These are phyloP conservation scores for Ligustrum vulgare DNA, from an alignment of 257 asterid species.

Conservation along the genomic window DNA sequence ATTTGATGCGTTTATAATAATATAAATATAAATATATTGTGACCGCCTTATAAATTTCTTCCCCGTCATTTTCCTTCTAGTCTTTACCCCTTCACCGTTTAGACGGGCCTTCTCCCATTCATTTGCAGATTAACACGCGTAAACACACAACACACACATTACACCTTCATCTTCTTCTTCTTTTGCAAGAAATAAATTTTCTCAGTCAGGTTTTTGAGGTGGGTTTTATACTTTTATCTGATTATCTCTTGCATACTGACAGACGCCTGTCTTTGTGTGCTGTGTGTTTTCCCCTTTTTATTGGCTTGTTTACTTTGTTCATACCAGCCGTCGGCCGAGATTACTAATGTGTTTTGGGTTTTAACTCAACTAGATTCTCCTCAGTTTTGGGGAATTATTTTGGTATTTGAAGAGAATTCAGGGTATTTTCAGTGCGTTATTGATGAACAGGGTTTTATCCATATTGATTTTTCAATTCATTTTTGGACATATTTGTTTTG, in stretches of 20 bases:
- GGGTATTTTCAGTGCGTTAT: neutral
- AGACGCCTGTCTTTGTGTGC: neutral
- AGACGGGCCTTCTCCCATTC: conserved; percentile 27
- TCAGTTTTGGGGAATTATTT: conserved; percentile 24
- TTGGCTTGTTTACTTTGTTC: conserved; percentile 1
- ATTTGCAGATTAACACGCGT: conserved; percentile 9
- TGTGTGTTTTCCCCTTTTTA: neutral
- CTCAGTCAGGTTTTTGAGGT: conserved; percentile 1
- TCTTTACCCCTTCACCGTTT: conserved; percentile 31
- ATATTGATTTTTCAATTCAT: neutral
- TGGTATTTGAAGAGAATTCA: conserved; percentile 30
- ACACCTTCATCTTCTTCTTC: neutral
- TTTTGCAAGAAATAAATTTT: neutral
- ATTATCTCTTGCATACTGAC: neutral
- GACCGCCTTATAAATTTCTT: conserved; percentile 40
- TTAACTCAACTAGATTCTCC: conserved; percentile 16
- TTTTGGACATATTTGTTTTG: neutral
- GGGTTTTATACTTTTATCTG: conserved; percentile 18
- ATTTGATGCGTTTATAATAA: neutral
- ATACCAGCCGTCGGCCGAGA: neutral
- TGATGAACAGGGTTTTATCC: neutral
- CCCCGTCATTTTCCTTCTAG: conserved; percentile 31
- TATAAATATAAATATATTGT: conserved; percentile 10
- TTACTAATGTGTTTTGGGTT: conserved; percentile 19
- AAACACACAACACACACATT: conserved; percentile 6